phyloP scores from a whole-genome alignment of 129 eudicot genomes.

The Helichrysum umbraculigerum region DNA sequence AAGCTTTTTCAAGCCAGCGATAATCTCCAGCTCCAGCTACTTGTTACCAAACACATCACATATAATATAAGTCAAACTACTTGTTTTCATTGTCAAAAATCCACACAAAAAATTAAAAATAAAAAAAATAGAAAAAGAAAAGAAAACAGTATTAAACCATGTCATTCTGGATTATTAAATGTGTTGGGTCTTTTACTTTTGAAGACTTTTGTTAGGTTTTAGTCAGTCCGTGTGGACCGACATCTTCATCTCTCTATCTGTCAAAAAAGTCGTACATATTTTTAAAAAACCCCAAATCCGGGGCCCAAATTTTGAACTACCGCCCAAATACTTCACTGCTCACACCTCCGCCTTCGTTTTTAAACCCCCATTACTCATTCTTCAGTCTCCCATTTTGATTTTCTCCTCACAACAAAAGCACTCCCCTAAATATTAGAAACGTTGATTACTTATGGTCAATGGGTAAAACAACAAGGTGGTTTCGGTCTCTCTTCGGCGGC shows the following conservation, averaged over 20 bases:
- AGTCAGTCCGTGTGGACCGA: conserved; percentile 5
- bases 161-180: no score
- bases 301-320: conserved; percentile 54
- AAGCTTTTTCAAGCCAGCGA: no score
- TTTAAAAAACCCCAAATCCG: conserved; percentile 7
- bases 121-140: no score
- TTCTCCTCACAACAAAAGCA: neutral
- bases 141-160: no score
- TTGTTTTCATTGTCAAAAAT: no score
- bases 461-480: conserved; percentile 69
- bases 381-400: neutral
- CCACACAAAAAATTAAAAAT: no score
- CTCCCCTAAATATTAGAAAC: neutral
- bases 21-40: no score
- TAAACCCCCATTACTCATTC: conserved; percentile 5
- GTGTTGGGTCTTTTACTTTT: neutral
- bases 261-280: neutral
- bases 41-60: no score
- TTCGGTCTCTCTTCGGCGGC: conserved; percentile 49
- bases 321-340: conserved; percentile 37
- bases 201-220: neutral
- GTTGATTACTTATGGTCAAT: conserved; percentile 35
- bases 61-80: no score
- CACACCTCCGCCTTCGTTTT: conserved; percentile 7
- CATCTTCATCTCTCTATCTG: neutral